Conservation (phyloP, 352 stramenopile genomes). For the Pythium scleroteichum region DNA sequence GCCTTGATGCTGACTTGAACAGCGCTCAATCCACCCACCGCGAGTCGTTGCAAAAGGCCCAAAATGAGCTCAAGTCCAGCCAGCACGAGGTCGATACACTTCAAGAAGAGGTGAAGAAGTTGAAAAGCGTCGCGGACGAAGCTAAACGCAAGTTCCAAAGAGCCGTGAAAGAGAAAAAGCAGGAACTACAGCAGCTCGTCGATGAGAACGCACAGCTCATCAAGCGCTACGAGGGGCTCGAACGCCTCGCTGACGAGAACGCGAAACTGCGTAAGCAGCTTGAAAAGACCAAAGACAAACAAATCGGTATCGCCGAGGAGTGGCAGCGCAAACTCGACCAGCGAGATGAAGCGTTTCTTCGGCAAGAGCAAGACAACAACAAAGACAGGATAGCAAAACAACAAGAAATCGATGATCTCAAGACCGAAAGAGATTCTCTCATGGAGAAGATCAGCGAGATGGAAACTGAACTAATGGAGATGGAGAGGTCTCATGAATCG, state of each 20-base stretch:
- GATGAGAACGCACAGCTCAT: slow-evolving; percentile 49
- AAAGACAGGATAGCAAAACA: slow-evolving; percentile 32
- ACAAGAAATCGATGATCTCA: slow-evolving; percentile 31
- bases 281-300: slow-evolving; percentile 49
- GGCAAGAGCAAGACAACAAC: slow-evolving; percentile 53
- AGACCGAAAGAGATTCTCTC: slow-evolving; percentile 29
- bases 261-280: slow-evolving; percentile 54
- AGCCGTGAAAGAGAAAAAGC: slow-evolving; percentile 47
- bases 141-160: slow-evolving; percentile 30
- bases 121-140: slow-evolving; percentile 23
- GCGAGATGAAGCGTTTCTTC: slow-evolving; percentile 55
- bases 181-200: slow-evolving; percentile 46
- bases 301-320: slow-evolving; percentile 32
- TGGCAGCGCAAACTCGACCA: slow-evolving; percentile 38
- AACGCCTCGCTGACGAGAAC: slow-evolving; percentile 48
- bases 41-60: slow-evolving; percentile 2
- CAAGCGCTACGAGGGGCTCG: slow-evolving; percentile 31
- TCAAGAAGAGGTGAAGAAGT: slow-evolving; percentile 37
- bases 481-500: slow-evolving; percentile 5
- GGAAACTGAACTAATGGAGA: slow-evolving; percentile 20
- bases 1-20: slow-evolving; percentile 14
- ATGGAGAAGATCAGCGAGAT: neutral
- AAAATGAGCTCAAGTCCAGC: slow-evolving; percentile 12
- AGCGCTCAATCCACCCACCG: slow-evolving; percentile 15
- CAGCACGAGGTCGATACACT: slow-evolving; percentile 30